A percentile compares a stretch with the other conserved stretches of the same genome.
These are phyloP conservation scores for Acer campestre DNA, from an alignment of 345 rosid species.

Conservation along the genomic window DNA sequence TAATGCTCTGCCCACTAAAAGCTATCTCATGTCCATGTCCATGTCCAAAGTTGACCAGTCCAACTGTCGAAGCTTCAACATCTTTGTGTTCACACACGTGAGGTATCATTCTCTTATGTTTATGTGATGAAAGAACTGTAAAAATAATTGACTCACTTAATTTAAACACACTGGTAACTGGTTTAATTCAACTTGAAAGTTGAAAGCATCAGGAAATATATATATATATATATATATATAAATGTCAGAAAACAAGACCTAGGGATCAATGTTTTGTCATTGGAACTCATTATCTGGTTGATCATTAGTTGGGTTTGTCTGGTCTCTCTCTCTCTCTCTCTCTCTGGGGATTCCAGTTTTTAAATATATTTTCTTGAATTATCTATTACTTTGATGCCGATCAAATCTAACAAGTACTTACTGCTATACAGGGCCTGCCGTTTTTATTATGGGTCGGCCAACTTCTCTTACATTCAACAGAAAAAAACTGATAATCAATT, in stretches of 20 bases:
- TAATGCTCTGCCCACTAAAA: slow-evolving; percentile 18
- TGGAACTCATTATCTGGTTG: not conserved
- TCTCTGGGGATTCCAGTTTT: not conserved
- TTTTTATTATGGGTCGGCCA: slow-evolving; percentile 1
- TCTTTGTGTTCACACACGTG: slow-evolving; percentile 19
- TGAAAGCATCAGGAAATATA: not conserved
- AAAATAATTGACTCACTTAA: not conserved
- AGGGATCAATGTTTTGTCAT: not conserved
- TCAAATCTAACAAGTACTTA: not conserved
- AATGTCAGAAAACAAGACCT: not conserved
- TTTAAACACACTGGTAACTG: not conserved
- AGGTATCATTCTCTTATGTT: slow-evolving; percentile 6
- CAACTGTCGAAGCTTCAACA: slow-evolving; percentile 17
- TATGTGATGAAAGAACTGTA: too few relatives aligned
- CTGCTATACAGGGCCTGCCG: not conserved
- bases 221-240: too few relatives aligned
- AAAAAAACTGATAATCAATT: not conserved
- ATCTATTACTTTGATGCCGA: not conserved
- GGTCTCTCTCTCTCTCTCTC: not conserved
- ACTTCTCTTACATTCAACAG: not conserved
- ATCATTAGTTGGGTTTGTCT: not conserved
- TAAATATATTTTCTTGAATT: too few relatives aligned
- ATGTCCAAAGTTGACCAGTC: slow-evolving; percentile 20
- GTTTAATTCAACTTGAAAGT: not conserved
- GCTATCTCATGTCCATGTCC: slow-evolving; percentile 23